Percentiles rank a stretch among this genome's conserved stretches.
Conservation (phyloP, 2,329 filamentous ascomycete species). For the Albifimbria verrucaria region DNA sequence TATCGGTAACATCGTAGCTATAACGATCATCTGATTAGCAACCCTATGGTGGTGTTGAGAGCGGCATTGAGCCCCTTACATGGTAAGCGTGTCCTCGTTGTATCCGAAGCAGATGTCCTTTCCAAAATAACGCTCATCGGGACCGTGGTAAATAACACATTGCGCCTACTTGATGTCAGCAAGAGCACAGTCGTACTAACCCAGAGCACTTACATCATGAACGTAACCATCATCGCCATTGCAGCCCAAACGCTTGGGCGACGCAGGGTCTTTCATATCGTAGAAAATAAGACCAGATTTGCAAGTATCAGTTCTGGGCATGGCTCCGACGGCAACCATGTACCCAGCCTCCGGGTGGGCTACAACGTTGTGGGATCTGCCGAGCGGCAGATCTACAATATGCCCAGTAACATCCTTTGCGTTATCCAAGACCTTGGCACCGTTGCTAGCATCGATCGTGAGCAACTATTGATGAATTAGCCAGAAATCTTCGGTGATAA, state of each 20-base stretch:
- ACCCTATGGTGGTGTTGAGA: too few species aligned
- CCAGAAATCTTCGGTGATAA: too few species aligned
- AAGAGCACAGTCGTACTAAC: not conserved
- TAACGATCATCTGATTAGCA: not conserved
- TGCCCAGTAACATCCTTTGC: slow-evolving; percentile 31
- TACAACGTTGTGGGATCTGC: slow-evolving; percentile 52
- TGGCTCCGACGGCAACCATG: slow-evolving; percentile 40
- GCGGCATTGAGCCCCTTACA: slow-evolving; percentile 13
- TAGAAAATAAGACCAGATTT: slow-evolving; percentile 54
- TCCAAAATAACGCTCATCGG: slow-evolving; percentile 35
- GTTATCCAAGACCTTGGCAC: slow-evolving; percentile 28
- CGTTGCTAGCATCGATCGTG: slow-evolving; percentile 35
- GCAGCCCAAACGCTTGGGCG: slow-evolving; percentile 51
- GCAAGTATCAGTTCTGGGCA: slow-evolving; percentile 39
- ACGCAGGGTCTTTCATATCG: slow-evolving; percentile 50
- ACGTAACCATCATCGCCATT: slow-evolving; percentile 2
- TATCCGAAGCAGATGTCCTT: slow-evolving; percentile 51
- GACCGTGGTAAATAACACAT: slow-evolving; percentile 50
- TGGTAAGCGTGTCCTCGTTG: slow-evolving; percentile 46
- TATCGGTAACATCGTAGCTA: slow-evolving; percentile 39
- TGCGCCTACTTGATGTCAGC: slow-evolving; percentile 26
- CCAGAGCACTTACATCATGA: not conserved
- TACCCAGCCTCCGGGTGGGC: slow-evolving; percentile 44
- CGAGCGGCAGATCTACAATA: slow-evolving; percentile 30
- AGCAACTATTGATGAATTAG: slow-evolving; percentile 33